A percentile compares a stretch with the other conserved stretches of the same genome.
Conservation (phyloP, 192 early-diverging fungal genomes). For the Thoreauomyces humboldtii region DNA sequence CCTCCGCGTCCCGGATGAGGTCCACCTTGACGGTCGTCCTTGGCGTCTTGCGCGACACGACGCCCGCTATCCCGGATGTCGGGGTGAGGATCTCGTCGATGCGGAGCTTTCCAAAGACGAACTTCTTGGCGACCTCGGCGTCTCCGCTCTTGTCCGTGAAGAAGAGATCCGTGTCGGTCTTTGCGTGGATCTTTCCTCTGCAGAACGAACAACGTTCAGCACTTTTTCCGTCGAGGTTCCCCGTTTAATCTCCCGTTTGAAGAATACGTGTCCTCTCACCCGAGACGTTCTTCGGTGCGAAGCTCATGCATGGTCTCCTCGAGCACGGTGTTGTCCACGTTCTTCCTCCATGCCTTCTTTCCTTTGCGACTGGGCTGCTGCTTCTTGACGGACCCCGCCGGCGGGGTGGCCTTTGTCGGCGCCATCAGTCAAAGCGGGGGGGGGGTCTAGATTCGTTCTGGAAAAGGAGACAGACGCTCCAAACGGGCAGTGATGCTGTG, state of each 20-base stretch:
- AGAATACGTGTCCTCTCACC: slow-evolving; percentile 45
- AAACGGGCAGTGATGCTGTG: too few relatives aligned
- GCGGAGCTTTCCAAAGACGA: slow-evolving; percentile 48
- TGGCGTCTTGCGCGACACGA: slow-evolving; percentile 17
- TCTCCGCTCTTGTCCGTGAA: slow-evolving; percentile 69
- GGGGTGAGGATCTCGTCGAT: slow-evolving; percentile 83
- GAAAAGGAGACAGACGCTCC: too few relatives aligned
- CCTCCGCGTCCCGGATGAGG: not conserved
- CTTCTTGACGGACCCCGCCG: slow-evolving; percentile 33
- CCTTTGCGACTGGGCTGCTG: slow-evolving; percentile 75
- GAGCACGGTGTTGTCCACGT: slow-evolving; percentile 78
- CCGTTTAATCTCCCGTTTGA: too few relatives aligned
- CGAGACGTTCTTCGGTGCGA: slow-evolving; percentile 69
- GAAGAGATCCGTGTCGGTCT: slow-evolving; percentile 61
- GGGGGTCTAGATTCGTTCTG: too few relatives aligned
- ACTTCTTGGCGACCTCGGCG: slow-evolving; percentile 31
- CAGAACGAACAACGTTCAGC: too few relatives aligned
- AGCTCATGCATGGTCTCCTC: slow-evolving; percentile 68
- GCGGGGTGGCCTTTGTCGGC: not conserved
- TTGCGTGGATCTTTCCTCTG: slow-evolving; percentile 52
- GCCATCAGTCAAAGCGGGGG: too few relatives aligned
- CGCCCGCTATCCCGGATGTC: slow-evolving; percentile 60
- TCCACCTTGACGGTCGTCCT: slow-evolving; percentile 33
- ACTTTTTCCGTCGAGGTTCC: too few relatives aligned
- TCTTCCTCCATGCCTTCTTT: slow-evolving; percentile 91